A percentile compares a stretch with the other conserved stretches of the same genome.
These are phyloP conservation scores for Sechiopsis laciniata DNA, from an alignment of 306 rosid genomes.

Conservation along the genomic window DNA sequence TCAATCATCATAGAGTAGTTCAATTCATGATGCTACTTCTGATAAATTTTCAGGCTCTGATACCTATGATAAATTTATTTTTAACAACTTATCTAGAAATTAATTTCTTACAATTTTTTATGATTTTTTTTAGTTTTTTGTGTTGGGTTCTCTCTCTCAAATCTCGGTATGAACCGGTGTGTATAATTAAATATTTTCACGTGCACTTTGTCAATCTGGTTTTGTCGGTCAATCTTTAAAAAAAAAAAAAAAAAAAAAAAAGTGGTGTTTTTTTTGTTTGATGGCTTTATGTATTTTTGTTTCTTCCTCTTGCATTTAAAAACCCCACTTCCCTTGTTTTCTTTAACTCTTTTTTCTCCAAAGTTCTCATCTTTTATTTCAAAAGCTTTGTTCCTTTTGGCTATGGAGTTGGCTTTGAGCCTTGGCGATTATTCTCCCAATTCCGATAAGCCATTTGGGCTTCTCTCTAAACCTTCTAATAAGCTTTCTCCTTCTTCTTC, in stretches of 20 bases:
- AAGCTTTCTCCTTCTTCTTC: conserved; percentile 14
- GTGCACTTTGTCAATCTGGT: conserved; percentile 76
- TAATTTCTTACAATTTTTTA: too few relatives aligned
- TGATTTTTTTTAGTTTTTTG: not conserved
- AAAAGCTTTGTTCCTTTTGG: conserved; percentile 1
- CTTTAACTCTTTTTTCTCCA: not conserved
- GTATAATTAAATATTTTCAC: conserved; percentile 62
- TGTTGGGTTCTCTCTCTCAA: not conserved
- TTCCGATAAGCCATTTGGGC: conserved; percentile 34
- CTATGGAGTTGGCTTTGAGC: conserved; percentile 80
- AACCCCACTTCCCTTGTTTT: not conserved
- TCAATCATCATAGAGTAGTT: too few relatives aligned
- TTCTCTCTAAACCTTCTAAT: conserved; percentile 34
- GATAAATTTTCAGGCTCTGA: too few relatives aligned
- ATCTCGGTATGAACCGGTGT: conserved; percentile 33
- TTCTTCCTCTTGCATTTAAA: conserved; percentile 14
- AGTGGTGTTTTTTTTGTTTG: not conserved
- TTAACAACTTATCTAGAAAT: too few relatives aligned
- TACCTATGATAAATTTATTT: too few relatives aligned
- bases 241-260: conserved; percentile 21
- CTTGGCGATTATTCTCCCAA: conserved; percentile 51
- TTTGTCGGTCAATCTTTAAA: conserved; percentile 72
- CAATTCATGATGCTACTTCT: too few relatives aligned
- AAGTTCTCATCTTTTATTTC: not conserved
- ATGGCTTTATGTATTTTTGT: not conserved